Conservation (phyloP, 2,329 filamentous ascomycete genomes). For the Claviceps capensis region DNA sequence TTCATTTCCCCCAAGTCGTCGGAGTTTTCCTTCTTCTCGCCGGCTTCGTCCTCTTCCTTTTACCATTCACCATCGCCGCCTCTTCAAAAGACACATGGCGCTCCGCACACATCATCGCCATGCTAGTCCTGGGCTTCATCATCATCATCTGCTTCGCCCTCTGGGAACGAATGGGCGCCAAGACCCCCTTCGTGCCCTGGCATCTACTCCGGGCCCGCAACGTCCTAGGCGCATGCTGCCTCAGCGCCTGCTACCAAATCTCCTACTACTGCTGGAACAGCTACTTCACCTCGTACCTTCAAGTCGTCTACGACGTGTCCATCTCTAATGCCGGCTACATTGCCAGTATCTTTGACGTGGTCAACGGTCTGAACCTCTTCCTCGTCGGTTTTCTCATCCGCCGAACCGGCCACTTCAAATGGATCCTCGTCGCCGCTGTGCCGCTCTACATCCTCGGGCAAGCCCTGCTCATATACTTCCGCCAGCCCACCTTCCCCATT, state of each 20-base stretch:
- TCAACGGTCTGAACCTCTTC: conserved; percentile 34
- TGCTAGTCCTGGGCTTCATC: conserved; percentile 46
- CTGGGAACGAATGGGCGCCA: conserved; percentile 45
- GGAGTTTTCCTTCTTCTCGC: conserved; percentile 43
- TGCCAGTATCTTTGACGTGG: conserved; percentile 34
- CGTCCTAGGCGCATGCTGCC: conserved; percentile 35
- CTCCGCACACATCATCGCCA: conserved; percentile 40
- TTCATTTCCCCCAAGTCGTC: conserved; percentile 16
- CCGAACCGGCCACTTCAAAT: conserved; percentile 34
- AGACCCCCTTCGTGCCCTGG: conserved; percentile 41
- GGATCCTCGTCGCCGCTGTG: conserved; percentile 27
- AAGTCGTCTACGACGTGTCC: conserved; percentile 32
- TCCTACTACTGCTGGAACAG: conserved; percentile 38
- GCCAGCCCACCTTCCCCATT: conserved; percentile 24
- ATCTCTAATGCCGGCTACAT: conserved; percentile 33
- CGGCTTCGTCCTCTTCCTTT: conserved; percentile 46
- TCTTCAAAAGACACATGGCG: conserved; percentile 35
- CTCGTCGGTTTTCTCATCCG: conserved; percentile 33
- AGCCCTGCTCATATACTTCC: conserved; percentile 24
- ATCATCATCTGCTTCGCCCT: conserved; percentile 41
- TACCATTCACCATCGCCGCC: conserved; percentile 47
- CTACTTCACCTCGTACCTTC: conserved; percentile 42
- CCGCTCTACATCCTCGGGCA: conserved; percentile 42
- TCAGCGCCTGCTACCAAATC: conserved; percentile 30
- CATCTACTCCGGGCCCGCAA: conserved; percentile 36